Evolutionary conservation across 495 filamentous ascomycete genomes (phyloP), one percentile per base, ranked within the genome.

Genomic region (Xylaria acuta): DNA sequence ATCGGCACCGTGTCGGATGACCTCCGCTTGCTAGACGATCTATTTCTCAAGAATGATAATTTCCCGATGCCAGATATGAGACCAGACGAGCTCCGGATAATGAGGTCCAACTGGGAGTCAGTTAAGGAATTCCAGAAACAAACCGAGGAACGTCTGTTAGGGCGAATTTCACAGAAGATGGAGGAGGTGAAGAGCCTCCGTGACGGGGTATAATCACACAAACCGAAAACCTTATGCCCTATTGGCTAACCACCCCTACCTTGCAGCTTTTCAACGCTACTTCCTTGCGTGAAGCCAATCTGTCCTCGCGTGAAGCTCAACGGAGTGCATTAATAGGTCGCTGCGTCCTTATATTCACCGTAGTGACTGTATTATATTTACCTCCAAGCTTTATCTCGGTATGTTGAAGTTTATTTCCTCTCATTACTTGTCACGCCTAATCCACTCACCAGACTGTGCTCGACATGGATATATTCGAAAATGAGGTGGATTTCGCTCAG

Each of bases 181-280:
- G 60, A 64, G 40, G 60, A 64, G 14, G 40, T 64, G 2, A 64
- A 64, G 25, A 64, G 60, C 22, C 60, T 64, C 14, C 60, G 60
- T 5, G 60, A 64, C 14, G 60, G 60, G 40, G 60, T 64, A 47
- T 18, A 14, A 11, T 11, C 5, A 16, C 4, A 25, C 12, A 16
- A 30, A 47, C 60, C 27, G 1, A 12, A 20, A 16, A 20, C 38
- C 7, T 30, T 45, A 9, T 45, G 1, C 22, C 5, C 9, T 16
- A 0, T 18, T 63, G 12, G 27, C 59, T 63, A 43, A 63, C n/a
- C 9, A 27, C 18, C 2, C 5, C 3, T 64, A 18, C 32, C n/a
- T 22, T 22, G 1, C n/a, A 64, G 60, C 60, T 64, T 4, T 64
- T 64, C 5, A 64, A 64, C 60, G 40, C 60, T 20, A 27, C 60